These are phyloP conservation scores for Metarhizium rileyi DNA, from an alignment of 2,329 filamentous ascomycete species.

Conservation along the genomic window DNA sequence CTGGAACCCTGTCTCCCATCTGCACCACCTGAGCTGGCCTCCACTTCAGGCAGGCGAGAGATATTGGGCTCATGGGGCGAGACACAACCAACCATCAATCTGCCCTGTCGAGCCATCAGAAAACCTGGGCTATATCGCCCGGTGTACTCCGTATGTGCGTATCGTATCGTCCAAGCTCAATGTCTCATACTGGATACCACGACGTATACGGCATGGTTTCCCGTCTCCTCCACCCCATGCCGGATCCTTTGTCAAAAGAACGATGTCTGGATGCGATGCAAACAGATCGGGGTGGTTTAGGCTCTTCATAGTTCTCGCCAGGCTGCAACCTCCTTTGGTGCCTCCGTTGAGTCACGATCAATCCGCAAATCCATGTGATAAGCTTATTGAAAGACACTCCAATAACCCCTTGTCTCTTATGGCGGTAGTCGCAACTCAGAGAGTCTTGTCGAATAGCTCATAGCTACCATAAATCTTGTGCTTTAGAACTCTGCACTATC, in stretches of 20 bases:
- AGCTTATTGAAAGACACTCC: neutral
- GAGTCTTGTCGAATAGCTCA: neutral
- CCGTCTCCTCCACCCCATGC: neutral
- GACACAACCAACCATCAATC: neutral
- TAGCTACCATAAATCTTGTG: neutral
- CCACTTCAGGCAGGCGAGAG: too few relatives aligned
- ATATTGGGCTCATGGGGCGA: neutral
- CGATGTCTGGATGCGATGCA: neutral
- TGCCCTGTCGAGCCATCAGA: neutral
- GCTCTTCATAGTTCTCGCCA: neutral
- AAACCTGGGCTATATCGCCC: neutral
- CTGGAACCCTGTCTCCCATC: neutral
- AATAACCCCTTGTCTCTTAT: neutral
- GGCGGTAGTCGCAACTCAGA: neutral
- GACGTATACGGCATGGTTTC: neutral
- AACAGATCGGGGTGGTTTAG: neutral
- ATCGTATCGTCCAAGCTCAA: neutral
- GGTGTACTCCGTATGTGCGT: too few relatives aligned
- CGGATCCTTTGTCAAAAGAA: neutral
- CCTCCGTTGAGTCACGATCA: neutral
- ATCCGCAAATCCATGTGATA: neutral
- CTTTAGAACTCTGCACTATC: neutral
- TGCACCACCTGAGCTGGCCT: neutral
- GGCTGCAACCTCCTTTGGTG: neutral
- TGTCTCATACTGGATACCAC: neutral